These are phyloP conservation scores for Fusarium sp. DNA, from an alignment of 2,329 filamentous ascomycete species.

Conservation along the genomic window DNA sequence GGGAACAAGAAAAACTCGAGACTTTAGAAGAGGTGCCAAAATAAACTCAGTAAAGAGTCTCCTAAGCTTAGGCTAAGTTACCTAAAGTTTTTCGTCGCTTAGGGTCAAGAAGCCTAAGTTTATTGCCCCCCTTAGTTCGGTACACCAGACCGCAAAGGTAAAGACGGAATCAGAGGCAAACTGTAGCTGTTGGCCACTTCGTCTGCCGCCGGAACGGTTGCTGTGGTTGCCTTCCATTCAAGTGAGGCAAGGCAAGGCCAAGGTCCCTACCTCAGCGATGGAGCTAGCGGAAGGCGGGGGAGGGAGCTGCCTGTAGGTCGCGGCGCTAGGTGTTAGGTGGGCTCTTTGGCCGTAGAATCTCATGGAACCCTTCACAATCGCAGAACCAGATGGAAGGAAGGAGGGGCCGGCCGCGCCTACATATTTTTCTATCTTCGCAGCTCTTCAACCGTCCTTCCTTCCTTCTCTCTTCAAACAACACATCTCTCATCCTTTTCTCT, in stretches of 20 bases:
- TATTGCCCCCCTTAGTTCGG: background rate
- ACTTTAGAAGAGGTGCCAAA: background rate
- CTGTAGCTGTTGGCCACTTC: conserved; percentile 22
- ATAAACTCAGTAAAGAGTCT: background rate
- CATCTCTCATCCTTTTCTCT: conserved; percentile 31
- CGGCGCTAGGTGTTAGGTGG: conserved; percentile 28
- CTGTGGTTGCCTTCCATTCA: conserved; percentile 19
- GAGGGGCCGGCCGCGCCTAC: conserved; percentile 42
- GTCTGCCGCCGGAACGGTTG: conserved; percentile 22
- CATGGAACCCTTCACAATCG: conserved; percentile 55
- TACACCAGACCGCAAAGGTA: background rate
- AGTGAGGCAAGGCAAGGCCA: background rate
- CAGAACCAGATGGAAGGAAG: conserved; percentile 42
- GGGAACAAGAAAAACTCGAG: background rate
- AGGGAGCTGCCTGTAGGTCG: conserved; percentile 10
- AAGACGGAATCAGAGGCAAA: conserved; percentile 4
- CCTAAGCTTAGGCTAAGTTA: background rate
- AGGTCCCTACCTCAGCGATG: background rate
- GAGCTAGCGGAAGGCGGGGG: conserved; percentile 19
- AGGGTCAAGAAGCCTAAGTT: background rate
- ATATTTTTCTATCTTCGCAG: conserved; percentile 47
- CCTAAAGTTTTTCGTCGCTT: background rate
- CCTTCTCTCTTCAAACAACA: conserved; percentile 38
- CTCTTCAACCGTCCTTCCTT: conserved; percentile 26
- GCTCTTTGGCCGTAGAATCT: conserved; percentile 53